phyloP scores from a whole-genome alignment of 2,329 filamentous ascomycete species.

The Zalaria sp. region DNA sequence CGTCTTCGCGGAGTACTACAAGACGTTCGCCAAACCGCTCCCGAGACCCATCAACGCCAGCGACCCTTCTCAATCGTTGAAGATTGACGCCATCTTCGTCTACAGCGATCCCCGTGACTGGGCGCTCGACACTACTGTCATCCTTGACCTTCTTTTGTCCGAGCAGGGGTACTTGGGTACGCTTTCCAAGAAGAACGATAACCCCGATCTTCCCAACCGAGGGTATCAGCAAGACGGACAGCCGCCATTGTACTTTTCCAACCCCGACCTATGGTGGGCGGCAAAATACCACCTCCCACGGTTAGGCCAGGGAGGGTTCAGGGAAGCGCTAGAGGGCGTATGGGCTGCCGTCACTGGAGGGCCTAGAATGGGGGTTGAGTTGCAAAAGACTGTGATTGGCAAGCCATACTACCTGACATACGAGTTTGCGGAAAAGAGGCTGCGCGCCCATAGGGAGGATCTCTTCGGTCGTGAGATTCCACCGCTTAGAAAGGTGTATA shows the following conservation, averaged over 20 bases:
- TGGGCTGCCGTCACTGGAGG: constrained; percentile 60
- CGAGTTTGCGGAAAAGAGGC: constrained; percentile 63
- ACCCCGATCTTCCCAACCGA: constrained; percentile 47
- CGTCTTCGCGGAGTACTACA: constrained; percentile 49
- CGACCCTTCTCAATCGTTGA: constrained; percentile 41
- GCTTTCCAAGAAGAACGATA: constrained; percentile 57
- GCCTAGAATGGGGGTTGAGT: constrained; percentile 25
- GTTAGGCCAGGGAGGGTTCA: constrained; percentile 83
- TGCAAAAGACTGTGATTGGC: constrained; percentile 58
- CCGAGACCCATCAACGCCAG: constrained; percentile 33
- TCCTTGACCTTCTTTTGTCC: constrained; percentile 72
- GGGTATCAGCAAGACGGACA: constrained; percentile 78
- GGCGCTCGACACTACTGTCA: constrained; percentile 77
- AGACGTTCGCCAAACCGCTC: constrained; percentile 40
- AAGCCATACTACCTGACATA: constrained; percentile 74
- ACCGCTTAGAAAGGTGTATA: constrained; percentile 66
- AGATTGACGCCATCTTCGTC: constrained; percentile 81
- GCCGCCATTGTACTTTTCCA: constrained; percentile 73
- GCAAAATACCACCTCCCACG: constrained; percentile 72
- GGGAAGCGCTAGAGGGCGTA: constrained; percentile 64
- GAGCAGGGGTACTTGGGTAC: constrained; percentile 69
- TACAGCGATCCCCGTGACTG: constrained; percentile 96
- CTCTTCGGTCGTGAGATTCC: constrained; percentile 24
- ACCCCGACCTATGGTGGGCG: constrained; percentile 83
- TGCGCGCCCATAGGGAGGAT: constrained; percentile 45